A percentile compares a stretch with the other conserved stretches of the same genome.
Conservation (phyloP, 305 asterid species). For the Fraxinus latifolia region DNA sequence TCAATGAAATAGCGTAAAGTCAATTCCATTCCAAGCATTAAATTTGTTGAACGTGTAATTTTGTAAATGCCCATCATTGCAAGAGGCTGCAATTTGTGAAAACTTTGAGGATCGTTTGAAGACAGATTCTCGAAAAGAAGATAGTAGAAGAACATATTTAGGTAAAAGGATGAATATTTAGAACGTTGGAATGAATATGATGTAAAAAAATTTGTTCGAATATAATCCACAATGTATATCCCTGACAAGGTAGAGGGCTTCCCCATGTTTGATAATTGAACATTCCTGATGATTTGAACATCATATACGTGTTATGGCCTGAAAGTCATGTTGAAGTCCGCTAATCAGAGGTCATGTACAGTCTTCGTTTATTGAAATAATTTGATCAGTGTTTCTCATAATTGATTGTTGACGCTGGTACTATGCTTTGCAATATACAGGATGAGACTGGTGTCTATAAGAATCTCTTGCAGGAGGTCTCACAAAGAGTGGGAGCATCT, state of each 20-base stretch:
- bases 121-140: background rate
- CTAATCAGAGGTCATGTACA: background rate
- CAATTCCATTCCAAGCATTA: background rate
- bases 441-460: constrained; percentile 60
- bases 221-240: background rate
- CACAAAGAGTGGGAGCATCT: constrained; percentile 57
- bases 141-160: background rate
- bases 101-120: background rate
- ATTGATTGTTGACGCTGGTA: background rate
- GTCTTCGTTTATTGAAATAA: background rate
- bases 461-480: constrained; percentile 57
- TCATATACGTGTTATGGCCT: background rate
- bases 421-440: constrained; percentile 26
- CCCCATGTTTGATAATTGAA: background rate
- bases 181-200: background rate
- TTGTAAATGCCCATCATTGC: background rate
- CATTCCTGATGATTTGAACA: background rate
- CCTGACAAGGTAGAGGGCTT: background rate
- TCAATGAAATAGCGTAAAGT: background rate
- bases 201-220: background rate
- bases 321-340: background rate
- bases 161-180: background rate
- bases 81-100: background rate
- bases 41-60: background rate
- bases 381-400: background rate